Evolutionary conservation across 1,284 basidiomycete species (phyloP).

Genomic region (Trichosporon sp.): DNA sequence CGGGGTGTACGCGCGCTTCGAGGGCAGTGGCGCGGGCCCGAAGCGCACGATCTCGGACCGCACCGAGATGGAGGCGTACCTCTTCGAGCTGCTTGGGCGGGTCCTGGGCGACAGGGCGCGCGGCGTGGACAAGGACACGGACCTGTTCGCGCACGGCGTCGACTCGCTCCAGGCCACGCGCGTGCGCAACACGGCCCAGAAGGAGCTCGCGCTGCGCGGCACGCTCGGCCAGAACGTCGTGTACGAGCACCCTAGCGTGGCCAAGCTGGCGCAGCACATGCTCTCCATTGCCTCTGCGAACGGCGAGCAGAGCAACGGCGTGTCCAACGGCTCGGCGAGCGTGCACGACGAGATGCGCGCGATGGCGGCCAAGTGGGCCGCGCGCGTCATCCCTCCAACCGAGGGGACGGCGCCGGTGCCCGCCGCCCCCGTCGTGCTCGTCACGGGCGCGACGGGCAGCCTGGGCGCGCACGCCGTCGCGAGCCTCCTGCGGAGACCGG

Average conservation of each 20-base stretch:
- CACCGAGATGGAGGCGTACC: slow-evolving; percentile 50
- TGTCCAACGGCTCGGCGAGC: too few species aligned
- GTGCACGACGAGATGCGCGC: slow-evolving; percentile 41
- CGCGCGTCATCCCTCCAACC: slow-evolving; percentile 19
- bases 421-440: slow-evolving; percentile 20
- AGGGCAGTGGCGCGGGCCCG: slow-evolving; percentile 47
- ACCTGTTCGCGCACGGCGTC: slow-evolving; percentile 52
- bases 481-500: slow-evolving; percentile 44
- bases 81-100: slow-evolving; percentile 45
- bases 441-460: slow-evolving; percentile 62
- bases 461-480: slow-evolving; percentile 59
- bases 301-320: too few species aligned
- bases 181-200: slow-evolving; percentile 56
- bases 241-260: slow-evolving; percentile 46
- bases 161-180: slow-evolving; percentile 59
- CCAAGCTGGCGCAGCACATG: slow-evolving; percentile 31
- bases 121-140: slow-evolving; percentile 28
- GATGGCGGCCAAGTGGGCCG: slow-evolving; percentile 52
- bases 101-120: slow-evolving; percentile 45
- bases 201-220: slow-evolving; percentile 50
- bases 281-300: slow-evolving; percentile 27
- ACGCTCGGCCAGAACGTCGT: slow-evolving; percentile 52
- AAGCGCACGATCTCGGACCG: slow-evolving; percentile 41
- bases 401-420: background rate
- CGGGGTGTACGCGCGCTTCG: slow-evolving; percentile 54